Evolutionary conservation across 495 filamentous ascomycete species (phyloP).

Genomic region (Neurospora pannonica): DNA sequence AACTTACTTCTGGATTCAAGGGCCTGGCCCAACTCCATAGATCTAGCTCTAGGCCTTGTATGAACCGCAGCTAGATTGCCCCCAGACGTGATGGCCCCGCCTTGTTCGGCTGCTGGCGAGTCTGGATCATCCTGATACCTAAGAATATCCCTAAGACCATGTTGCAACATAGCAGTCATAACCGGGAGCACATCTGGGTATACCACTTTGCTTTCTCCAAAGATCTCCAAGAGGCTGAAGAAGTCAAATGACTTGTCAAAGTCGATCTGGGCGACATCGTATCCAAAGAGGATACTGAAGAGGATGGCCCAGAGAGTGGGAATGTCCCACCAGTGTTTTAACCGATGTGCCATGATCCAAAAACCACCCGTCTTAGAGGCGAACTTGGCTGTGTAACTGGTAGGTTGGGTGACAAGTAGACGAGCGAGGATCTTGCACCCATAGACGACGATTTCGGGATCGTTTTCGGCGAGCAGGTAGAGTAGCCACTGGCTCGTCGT

Average conservation of each 20-base stretch:
- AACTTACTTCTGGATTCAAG: slow-evolving; percentile 41
- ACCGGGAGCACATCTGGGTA: slow-evolving; percentile 74
- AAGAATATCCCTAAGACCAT: slow-evolving; percentile 60
- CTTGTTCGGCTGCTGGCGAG: slow-evolving; percentile 32
- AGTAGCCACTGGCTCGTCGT: slow-evolving; percentile 70
- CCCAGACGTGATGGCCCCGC: slow-evolving; percentile 4
- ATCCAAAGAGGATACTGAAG: slow-evolving; percentile 80
- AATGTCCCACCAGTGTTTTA: slow-evolving; percentile 85
- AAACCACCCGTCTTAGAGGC: slow-evolving; percentile 78
- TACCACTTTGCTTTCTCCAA: slow-evolving; percentile 54
- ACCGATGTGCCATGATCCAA: slow-evolving; percentile 65
- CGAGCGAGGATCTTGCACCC: slow-evolving; percentile 80
- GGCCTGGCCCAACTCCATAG: slow-evolving; percentile 40
- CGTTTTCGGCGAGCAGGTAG: slow-evolving; percentile 81
- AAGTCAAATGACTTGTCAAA: slow-evolving; percentile 65
- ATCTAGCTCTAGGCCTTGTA: slow-evolving; percentile 34
- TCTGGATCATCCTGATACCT: slow-evolving; percentile 50
- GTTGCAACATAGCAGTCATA: slow-evolving; percentile 80
- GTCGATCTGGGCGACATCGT: slow-evolving; percentile 66
- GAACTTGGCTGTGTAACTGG: slow-evolving; percentile 75
- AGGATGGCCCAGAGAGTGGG: slow-evolving; percentile 79
- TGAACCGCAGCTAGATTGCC: slow-evolving; percentile 12
- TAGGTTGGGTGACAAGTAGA: slow-evolving; percentile 71
- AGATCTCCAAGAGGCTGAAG: slow-evolving; percentile 61
- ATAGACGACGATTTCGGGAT: slow-evolving; percentile 70